phyloP scores from a whole-genome alignment of 2,329 filamentous ascomycete species.

The Dactylellina leptospora region DNA sequence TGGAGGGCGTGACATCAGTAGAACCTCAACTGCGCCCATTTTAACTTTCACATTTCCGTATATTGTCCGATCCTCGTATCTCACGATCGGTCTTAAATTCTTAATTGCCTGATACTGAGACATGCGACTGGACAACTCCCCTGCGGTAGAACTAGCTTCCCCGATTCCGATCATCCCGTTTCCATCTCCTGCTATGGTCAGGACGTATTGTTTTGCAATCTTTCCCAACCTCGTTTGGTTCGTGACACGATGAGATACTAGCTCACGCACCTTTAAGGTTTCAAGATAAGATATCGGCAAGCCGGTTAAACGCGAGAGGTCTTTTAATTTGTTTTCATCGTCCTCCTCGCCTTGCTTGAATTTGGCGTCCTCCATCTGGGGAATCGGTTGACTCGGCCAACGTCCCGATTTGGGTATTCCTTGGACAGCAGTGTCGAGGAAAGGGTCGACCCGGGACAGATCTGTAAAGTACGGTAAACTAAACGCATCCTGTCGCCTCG shows the following conservation, averaged over 20 bases:
- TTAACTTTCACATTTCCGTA: conserved; percentile 85
- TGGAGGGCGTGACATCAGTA: conserved; percentile 82
- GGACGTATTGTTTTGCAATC: conserved; percentile 76
- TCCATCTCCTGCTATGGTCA: conserved; percentile 86
- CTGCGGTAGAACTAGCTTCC: conserved; percentile 85
- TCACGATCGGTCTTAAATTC: conserved; percentile 89
- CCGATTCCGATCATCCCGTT: conserved; percentile 87
- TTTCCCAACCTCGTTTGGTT: conserved; percentile 98
- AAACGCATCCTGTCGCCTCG: conserved; percentile 53
- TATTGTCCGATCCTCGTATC: conserved; percentile 92
- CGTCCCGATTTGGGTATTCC: conserved; percentile 48
- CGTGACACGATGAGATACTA: conserved; percentile 77
- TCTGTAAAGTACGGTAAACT: conserved; percentile 56
- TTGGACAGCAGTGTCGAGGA: conserved; percentile 54
- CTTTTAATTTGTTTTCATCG: conserved; percentile 62
- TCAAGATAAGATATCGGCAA: conserved; percentile 64
- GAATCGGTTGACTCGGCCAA: conserved; percentile 55
- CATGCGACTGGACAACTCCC: conserved; percentile 72
- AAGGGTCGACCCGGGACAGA: conserved; percentile 55
- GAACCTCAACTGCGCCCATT: conserved; percentile 84
- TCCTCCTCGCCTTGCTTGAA: conserved; percentile 59
- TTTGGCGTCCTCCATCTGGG: conserved; percentile 52
- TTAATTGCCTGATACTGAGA: conserved; percentile 82
- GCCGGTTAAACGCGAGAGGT: conserved; percentile 65
- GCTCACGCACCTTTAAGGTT: conserved; percentile 72